A percentile compares a stretch with the other conserved stretches of the same genome.
Conservation (phyloP, 768 basidiomycete species). For the Brasilioporus rufonigricans region DNA sequence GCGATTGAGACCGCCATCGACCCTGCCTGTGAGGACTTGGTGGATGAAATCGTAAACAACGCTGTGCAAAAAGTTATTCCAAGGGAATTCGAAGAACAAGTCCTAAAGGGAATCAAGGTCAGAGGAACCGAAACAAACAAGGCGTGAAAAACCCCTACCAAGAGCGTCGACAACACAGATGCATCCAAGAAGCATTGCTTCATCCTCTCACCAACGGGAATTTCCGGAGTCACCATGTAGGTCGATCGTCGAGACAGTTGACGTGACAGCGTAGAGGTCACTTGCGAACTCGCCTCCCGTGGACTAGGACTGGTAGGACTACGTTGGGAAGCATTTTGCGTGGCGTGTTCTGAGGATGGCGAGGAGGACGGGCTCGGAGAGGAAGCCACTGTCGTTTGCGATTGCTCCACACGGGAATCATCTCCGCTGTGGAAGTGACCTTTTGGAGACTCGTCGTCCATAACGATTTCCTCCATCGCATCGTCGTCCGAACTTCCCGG, state of each 20-base stretch:
- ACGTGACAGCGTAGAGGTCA: conserved; percentile 47
- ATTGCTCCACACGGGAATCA: conserved; percentile 35
- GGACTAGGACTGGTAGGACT: conserved; percentile 26
- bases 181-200: conserved; percentile 78
- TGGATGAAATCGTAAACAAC: conserved; percentile 95
- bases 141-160: conserved; percentile 50
- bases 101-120: conserved; percentile 47
- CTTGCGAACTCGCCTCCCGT: conserved; percentile 32
- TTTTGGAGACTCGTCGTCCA: conserved; percentile 59
- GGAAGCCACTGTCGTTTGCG: conserved; percentile 28
- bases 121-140: conserved; percentile 1
- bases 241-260: conserved; percentile 51
- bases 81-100: conserved; percentile 88
- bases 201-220: conserved; percentile 73
- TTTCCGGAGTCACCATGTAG: conserved; percentile 34
- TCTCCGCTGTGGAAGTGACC: conserved; percentile 23
- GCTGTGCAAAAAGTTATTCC: conserved; percentile 97
- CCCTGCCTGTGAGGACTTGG: conserved; percentile 87
- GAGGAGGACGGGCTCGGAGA: conserved; percentile 31
- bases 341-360: conserved; percentile 30
- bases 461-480: conserved; percentile 78
- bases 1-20: conserved; percentile 80
- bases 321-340: conserved; percentile 24
- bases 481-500: conserved; percentile 78
- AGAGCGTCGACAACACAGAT: conserved; percentile 67